Percentiles rank a stretch among this genome's conserved stretches.
These are phyloP conservation scores for Dactylella cylindrospora DNA, from an alignment of 2,329 filamentous ascomycete species.

Conservation along the genomic window DNA sequence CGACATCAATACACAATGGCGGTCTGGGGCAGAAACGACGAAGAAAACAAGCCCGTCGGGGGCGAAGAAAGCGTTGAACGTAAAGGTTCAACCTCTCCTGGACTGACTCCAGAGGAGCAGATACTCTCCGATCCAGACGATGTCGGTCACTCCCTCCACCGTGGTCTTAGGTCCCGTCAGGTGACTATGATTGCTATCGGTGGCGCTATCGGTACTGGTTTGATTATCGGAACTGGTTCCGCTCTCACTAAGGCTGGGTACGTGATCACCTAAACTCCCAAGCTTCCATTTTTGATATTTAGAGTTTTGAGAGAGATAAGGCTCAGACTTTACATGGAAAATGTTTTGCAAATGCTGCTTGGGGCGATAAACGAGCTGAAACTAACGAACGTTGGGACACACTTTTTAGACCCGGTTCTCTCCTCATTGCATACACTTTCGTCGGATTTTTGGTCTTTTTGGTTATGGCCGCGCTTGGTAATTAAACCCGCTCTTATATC, in stretches of 20 bases:
- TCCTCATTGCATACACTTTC: slow-evolving; percentile 54
- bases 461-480: slow-evolving; percentile 39
- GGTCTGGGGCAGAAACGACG: slow-evolving; percentile 29
- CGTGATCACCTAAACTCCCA: slow-evolving; percentile 5
- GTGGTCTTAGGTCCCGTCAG: slow-evolving; percentile 59
- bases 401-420: slow-evolving; percentile 49
- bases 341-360: no score
- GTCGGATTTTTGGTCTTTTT: slow-evolving; percentile 50
- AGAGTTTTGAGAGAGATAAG: slow-evolving; percentile 3
- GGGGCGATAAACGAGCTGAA: slow-evolving; percentile 1
- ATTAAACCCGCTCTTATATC: no score
- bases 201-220: slow-evolving; percentile 71
- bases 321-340: no score
- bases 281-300: slow-evolving; percentile 18
- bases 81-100: slow-evolving; percentile 20
- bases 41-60: slow-evolving; percentile 37
- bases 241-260: slow-evolving; percentile 58
- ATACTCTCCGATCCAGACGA: slow-evolving; percentile 34
- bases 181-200: slow-evolving; percentile 70
- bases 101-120: slow-evolving; percentile 22
- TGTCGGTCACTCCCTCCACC: slow-evolving; percentile 52
- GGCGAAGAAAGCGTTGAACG: slow-evolving; percentile 26
- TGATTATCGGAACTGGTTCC: slow-evolving; percentile 68
- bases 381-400: slow-evolving; percentile 24
- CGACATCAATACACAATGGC: slow-evolving; percentile 19